Evolutionary conservation across 129 eudicot species (phyloP).

Genomic region (Scalesia atractyloides): DNA sequence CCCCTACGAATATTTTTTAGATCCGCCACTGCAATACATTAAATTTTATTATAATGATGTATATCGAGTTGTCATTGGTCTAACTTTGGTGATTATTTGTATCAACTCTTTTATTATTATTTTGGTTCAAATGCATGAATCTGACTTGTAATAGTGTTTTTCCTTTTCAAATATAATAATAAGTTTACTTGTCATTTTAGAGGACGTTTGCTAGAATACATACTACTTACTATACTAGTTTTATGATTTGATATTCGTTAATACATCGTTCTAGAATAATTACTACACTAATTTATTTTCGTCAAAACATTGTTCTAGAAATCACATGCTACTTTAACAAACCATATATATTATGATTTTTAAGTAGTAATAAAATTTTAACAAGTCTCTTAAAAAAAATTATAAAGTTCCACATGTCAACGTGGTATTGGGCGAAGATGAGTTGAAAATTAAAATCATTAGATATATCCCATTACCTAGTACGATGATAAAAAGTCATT

Average conservation of each 20-base stretch:
- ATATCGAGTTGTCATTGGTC: too few relatives aligned
- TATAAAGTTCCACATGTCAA: neutral
- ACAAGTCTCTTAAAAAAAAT: neutral
- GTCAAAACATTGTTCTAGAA: conserved; percentile 27
- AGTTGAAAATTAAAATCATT: neutral
- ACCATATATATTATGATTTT: too few relatives aligned
- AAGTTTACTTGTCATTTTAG: conserved; percentile 14
- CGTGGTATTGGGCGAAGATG: neutral
- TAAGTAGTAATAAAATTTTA: too few relatives aligned
- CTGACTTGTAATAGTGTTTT: neutral
- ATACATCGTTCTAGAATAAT: conserved; percentile 27
- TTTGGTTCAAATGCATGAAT: conserved; percentile 25
- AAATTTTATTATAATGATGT: too few relatives aligned
- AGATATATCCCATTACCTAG: neutral
- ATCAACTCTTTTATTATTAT: neutral
- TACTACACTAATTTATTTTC: too few relatives aligned
- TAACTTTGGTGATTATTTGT: neutral
- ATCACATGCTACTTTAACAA: neutral
- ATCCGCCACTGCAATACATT: too few relatives aligned
- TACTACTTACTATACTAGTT: neutral
- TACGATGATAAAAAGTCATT: neutral
- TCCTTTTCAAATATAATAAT: neutral
- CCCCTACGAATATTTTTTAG: too few relatives aligned
- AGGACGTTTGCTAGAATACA: neutral
- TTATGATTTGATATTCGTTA: conserved; percentile 9